Percentiles rank a stretch among this genome's conserved stretches.
phyloP scores from a whole-genome alignment of 2,329 filamentous ascomycete species.

The Fusarium oligoseptatum region DNA sequence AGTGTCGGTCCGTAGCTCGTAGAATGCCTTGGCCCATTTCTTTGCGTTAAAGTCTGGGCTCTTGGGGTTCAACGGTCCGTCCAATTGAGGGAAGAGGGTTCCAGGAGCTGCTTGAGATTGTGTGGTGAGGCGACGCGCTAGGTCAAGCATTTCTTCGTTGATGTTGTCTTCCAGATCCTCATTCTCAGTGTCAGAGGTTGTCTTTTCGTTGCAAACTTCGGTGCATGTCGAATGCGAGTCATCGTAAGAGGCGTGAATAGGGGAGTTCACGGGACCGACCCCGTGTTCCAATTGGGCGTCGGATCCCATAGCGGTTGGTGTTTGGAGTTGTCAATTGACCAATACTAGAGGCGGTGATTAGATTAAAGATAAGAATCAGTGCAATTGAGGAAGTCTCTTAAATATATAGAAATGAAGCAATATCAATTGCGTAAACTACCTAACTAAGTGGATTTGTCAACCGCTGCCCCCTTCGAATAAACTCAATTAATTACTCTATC shows the following conservation, averaged over 20 bases:
- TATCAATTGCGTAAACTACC: not conserved
- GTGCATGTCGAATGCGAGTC: constrained; percentile 35
- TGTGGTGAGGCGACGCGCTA: constrained; percentile 48
- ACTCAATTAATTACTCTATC: not conserved
- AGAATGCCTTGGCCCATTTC: constrained; percentile 59
- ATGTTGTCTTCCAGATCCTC: constrained; percentile 12
- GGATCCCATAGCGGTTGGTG: constrained; percentile 14
- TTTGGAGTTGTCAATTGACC: not conserved
- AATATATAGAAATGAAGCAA: not conserved
- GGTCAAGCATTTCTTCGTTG: constrained; percentile 42
- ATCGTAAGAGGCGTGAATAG: constrained; percentile 4
- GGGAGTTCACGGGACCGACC: not conserved
- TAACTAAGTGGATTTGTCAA: not conserved
- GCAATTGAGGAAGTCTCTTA: not conserved
- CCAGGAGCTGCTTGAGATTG: constrained; percentile 44
- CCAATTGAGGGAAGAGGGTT: constrained; percentile 45
- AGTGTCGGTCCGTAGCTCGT: constrained; percentile 39
- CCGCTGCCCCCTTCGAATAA: not conserved
- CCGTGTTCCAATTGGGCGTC: constrained; percentile 17
- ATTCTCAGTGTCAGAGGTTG: not conserved
- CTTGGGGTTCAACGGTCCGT: constrained; percentile 54
- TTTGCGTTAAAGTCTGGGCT: constrained; percentile 56
- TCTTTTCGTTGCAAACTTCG: constrained; percentile 34
- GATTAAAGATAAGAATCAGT: not conserved
- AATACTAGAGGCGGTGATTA: not conserved